phyloP scores from a whole-genome alignment of 2,329 filamentous ascomycete species.

The Trichocomaceae sp. region DNA sequence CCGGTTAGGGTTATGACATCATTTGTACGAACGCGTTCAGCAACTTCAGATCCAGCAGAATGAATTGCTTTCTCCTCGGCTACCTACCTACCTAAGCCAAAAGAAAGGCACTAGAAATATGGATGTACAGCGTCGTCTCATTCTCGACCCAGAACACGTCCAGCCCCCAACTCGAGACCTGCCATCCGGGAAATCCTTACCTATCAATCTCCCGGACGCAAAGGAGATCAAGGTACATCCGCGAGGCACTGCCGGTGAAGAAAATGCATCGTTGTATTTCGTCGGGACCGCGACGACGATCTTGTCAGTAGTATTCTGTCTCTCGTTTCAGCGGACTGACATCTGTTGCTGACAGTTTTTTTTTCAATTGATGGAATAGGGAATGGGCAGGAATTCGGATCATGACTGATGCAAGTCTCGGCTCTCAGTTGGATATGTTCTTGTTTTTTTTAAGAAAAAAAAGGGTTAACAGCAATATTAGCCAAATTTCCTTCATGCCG shows the following conservation, averaged over 20 bases:
- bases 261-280: conserved; percentile 35
- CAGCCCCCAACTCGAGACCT: conserved; percentile 37
- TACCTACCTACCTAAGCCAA: too few relatives aligned
- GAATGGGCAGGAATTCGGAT: conserved; percentile 36
- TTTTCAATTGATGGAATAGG: conserved; percentile 14
- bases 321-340: not conserved
- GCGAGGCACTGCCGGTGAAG: conserved; percentile 18
- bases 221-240: conserved; percentile 43
- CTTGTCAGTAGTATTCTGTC: conserved; percentile 20
- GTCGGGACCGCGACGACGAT: conserved; percentile 37
- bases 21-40: too few relatives aligned
- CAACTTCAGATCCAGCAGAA: too few relatives aligned
- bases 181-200: conserved; percentile 18
- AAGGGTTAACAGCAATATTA: conserved; percentile 18
- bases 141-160: conserved; percentile 33
- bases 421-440: not conserved
- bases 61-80: too few relatives aligned
- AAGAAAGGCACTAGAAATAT: too few relatives aligned
- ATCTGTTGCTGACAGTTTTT: too few relatives aligned
- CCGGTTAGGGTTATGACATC: too few relatives aligned
- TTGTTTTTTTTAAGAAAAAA: too few relatives aligned
- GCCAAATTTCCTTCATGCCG: conserved; percentile 60
- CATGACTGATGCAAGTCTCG: conserved; percentile 33
- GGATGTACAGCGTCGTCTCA: conserved; percentile 31
- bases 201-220: conserved; percentile 35